Evolutionary conservation across 1,284 basidiomycete genomes (phyloP).

Genomic region (Moesziomyces antarcticus): DNA sequence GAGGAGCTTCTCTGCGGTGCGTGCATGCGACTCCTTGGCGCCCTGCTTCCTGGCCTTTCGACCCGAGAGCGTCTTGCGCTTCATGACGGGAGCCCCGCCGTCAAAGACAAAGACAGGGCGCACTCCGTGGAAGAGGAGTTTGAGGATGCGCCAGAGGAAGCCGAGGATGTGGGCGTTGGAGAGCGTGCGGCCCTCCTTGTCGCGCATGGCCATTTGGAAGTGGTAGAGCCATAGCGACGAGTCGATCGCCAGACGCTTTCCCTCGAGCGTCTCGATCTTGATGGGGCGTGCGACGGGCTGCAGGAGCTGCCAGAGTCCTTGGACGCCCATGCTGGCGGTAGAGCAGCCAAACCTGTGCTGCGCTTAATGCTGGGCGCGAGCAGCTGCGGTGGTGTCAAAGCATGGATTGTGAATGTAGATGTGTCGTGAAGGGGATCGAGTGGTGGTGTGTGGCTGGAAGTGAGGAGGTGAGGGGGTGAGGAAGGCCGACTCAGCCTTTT

Average conservation of each 20-base stretch:
- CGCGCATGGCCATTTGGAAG: conserved; percentile 88
- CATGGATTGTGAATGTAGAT: too few species aligned
- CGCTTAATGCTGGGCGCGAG: background rate
- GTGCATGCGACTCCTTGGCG: conserved; percentile 64
- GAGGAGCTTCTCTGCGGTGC: conserved; percentile 81
- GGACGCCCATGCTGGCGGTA: conserved; percentile 60
- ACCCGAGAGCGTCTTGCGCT: conserved; percentile 68
- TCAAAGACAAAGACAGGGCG: conserved; percentile 89
- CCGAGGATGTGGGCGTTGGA: conserved; percentile 95
- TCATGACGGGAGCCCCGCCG: conserved; percentile 71
- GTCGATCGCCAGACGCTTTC: conserved; percentile 76
- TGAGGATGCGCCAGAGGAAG: conserved; percentile 83
- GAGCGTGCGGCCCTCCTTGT: conserved; percentile 90
- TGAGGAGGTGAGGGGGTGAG: background rate
- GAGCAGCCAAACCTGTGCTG: background rate
- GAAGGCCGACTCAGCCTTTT: conserved; percentile 6
- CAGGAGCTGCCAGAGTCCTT: conserved; percentile 67
- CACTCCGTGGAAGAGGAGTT: conserved; percentile 90
- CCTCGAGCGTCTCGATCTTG: conserved; percentile 67
- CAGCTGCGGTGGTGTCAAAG: background rate
- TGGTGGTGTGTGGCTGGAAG: background rate
- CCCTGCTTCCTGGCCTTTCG: conserved; percentile 75
- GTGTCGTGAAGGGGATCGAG: too few species aligned
- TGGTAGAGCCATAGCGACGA: conserved; percentile 98
- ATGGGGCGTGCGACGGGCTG: conserved; percentile 67